Evolutionary conservation across 2,329 filamentous ascomycete genomes (phyloP), one percentile per base, ranked within the genome.

Genomic region (Penicillium aurantiogriseum): DNA sequence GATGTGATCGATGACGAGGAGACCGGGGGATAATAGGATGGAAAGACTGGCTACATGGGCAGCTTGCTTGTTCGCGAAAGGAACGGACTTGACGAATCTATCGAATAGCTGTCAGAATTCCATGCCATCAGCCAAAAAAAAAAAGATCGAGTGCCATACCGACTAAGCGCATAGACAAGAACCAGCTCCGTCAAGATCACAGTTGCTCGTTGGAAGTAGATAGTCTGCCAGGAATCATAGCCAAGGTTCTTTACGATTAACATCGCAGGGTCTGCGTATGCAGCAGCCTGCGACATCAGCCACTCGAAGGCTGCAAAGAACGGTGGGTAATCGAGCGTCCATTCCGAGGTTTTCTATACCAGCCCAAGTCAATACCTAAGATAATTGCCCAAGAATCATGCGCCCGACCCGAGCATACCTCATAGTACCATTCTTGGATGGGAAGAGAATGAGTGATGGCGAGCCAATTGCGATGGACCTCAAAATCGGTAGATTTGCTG

Each of bases 241-340:
- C 85, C 84, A 58, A 97, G 81, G 71, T 92, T 92, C 70, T 88
- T 84, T 53, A 97, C 81, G 61, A 86, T 81, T 54, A 97, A 81
- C 89, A 99, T 94, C 57, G 82, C 84, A 25, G 90, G 86, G 71
- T 99, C 92, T 61, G 86, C 82, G 71, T 90, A 85, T 63, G 81
- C 84, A 27, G 92, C 94, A 57, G 87, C 80, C 68, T 94, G 90
- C 46, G 93, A 94, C 68, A 99, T 82, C 44, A 87, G 73, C 91
- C 91, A 97, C 81, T 99, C 94, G 77, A 97, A 97, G 73, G 90
- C 92, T 66, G 94, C 94, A 72, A 99, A 99, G 78, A 97, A 97
- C 8, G 94, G 94, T 33, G 94, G 94, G 73, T 99, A 99, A 79
- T 99, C 94, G 70, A 99, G 88, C 0, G 94, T 99, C 94, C 94